Evolutionary conservation across 805 yeast species (phyloP).

Genomic region (Candida taoyuanica): DNA sequence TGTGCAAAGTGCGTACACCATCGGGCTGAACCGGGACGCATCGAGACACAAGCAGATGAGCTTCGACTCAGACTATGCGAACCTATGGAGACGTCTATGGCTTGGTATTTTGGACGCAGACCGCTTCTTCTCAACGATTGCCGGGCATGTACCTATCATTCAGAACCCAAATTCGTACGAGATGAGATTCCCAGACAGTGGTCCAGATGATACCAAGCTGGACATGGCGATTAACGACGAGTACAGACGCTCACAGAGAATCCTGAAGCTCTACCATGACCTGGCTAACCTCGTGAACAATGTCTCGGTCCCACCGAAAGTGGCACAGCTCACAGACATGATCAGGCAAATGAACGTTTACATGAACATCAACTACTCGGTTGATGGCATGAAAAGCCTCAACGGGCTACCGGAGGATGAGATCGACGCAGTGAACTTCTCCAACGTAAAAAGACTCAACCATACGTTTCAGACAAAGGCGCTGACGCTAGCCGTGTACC

Average conservation of each 20-base stretch:
- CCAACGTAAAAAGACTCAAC: slow-evolving; percentile 14
- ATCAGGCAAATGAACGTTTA: slow-evolving; percentile 17
- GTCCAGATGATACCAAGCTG: slow-evolving; percentile 2
- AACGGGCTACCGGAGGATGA: slow-evolving; percentile 1
- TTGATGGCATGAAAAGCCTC: slow-evolving; percentile 5
- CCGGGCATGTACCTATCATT: slow-evolving; percentile 22
- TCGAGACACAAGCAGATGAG: slow-evolving; percentile 22
- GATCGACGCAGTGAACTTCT: slow-evolving; percentile 9
- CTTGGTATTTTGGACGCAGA: slow-evolving; percentile 24
- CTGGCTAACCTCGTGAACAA: slow-evolving; percentile 21
- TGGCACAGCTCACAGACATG: slow-evolving; percentile 15
- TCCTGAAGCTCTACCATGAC: slow-evolving; percentile 15
- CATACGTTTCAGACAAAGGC: slow-evolving; percentile 18
- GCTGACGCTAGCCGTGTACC: slow-evolving; percentile 18
- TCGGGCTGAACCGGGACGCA: slow-evolving; percentile 49
- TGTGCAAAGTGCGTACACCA: slow-evolving; percentile 39
- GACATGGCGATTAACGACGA: slow-evolving; percentile 18
- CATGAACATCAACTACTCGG: slow-evolving; percentile 16
- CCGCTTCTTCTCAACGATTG: slow-evolving; percentile 16
- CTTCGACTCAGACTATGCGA: slow-evolving; percentile 15
- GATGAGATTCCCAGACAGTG: slow-evolving; percentile 14
- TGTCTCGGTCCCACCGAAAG: slow-evolving; percentile 14
- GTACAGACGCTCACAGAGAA: slow-evolving; percentile 15
- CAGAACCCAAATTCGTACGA: slow-evolving; percentile 18
- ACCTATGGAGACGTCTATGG: slow-evolving; percentile 26